Conservation (phyloP, 139 green algal species). For the Tetradesmus lagerheimii region DNA sequence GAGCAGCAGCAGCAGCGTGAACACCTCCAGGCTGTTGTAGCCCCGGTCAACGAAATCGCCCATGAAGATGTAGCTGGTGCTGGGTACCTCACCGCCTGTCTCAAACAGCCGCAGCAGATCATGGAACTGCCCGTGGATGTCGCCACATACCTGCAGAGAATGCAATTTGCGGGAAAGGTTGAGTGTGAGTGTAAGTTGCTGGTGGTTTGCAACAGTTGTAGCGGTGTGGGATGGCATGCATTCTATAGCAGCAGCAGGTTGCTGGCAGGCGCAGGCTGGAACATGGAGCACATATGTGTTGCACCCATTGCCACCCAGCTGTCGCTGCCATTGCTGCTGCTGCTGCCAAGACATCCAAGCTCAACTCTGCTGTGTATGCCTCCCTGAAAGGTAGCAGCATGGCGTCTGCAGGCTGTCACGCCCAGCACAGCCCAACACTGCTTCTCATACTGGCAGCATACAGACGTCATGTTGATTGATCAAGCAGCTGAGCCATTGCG, state of each 20-base stretch:
- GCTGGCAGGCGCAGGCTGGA: not conserved
- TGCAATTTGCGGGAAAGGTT: no score
- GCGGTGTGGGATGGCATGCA: no score
- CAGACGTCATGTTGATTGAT: not conserved
- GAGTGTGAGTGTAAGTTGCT: no score
- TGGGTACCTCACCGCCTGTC: slow-evolving; percentile 94
- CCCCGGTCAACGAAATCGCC: slow-evolving; percentile 99
- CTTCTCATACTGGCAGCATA: not conserved
- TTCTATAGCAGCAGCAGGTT: no score
- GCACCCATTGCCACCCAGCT: not conserved
- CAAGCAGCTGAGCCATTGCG: not conserved
- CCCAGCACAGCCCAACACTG: not conserved
- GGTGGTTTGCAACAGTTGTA: no score
- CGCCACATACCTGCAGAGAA: slow-evolving; percentile 91
- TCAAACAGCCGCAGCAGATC: slow-evolving; percentile 98
- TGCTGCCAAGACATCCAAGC: slow-evolving; percentile 69
- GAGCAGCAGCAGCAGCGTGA: slow-evolving; percentile 98
- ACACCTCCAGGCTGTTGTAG: slow-evolving; percentile 99
- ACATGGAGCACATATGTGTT: not conserved
- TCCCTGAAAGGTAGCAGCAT: not conserved
- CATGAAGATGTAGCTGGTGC: slow-evolving; percentile 99
- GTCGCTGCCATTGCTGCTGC: not conserved
- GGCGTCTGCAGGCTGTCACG: no score
- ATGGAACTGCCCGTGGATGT: slow-evolving; percentile 99
- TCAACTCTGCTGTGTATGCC: not conserved